Percentiles rank a stretch among this genome's conserved stretches.
phyloP scores from a whole-genome alignment of 2,329 filamentous ascomycete species.

The Neophaeococcomyces mojaviensis region DNA sequence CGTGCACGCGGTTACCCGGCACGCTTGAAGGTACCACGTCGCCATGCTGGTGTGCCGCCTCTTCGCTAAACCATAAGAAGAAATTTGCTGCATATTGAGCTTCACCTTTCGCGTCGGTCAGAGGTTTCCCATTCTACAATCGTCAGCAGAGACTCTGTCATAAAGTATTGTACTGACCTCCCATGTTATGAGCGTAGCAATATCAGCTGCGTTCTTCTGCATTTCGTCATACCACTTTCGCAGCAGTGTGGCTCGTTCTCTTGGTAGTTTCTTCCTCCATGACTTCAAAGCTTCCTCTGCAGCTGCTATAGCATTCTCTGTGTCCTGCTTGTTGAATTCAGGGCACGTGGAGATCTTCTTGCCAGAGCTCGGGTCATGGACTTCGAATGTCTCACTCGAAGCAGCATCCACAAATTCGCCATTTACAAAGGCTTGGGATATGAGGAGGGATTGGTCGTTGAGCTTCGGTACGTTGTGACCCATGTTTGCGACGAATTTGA shows the following conservation, averaged over 20 bases:
- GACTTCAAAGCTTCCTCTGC: slow-evolving; percentile 62
- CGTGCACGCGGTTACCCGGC: slow-evolving; percentile 55
- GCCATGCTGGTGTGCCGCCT: slow-evolving; percentile 51
- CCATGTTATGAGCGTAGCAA: slow-evolving; percentile 59
- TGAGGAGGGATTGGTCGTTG: slow-evolving; percentile 73
- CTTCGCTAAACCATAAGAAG: slow-evolving; percentile 58
- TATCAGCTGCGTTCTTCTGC: slow-evolving; percentile 57
- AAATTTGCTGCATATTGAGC: slow-evolving; percentile 53
- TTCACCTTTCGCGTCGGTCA: slow-evolving; percentile 54
- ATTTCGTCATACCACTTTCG: slow-evolving; percentile 62
- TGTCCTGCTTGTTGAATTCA: slow-evolving; percentile 70
- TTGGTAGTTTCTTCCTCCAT: slow-evolving; percentile 54
- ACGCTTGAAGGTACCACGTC: slow-evolving; percentile 55
- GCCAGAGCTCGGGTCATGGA: slow-evolving; percentile 77
- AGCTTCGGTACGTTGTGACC: slow-evolving; percentile 40
- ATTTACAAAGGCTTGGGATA: slow-evolving; percentile 78
- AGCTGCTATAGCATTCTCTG: slow-evolving; percentile 73
- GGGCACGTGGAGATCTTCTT: slow-evolving; percentile 74
- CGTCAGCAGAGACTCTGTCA: background rate
- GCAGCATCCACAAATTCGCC: slow-evolving; percentile 82
- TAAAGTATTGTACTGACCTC: background rate
- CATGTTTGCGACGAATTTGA: slow-evolving; percentile 20
- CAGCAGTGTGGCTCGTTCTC: slow-evolving; percentile 54
- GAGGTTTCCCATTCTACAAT: slow-evolving; percentile 62
- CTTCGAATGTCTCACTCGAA: slow-evolving; percentile 87